Base-by-base conservation (phyloP, 495 filamentous ascomycete species). In the Penicillium lagena region DNA sequence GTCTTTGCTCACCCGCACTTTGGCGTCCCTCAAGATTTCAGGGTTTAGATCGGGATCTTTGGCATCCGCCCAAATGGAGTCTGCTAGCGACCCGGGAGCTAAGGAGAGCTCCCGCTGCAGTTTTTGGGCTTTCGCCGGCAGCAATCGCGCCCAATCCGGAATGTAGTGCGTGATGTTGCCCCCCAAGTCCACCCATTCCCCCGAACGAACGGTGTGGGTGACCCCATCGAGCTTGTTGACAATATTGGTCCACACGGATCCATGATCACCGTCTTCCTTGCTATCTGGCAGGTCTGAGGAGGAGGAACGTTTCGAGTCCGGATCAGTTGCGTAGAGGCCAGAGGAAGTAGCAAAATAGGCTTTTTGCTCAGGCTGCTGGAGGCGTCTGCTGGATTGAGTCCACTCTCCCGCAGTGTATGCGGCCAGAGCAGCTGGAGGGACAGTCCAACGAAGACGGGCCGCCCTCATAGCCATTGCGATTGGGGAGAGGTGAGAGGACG, bases 1-100 rank as follows among this genome's bases (percentile, higher is more conserved):
- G n/a, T 83, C 79, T 27, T 76, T 69, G 6, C 89, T 87, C 15
- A 96, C 78, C 36, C 93, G 82, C 1, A 98, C 93, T 36, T 62
- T 72, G 4, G 90, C 90, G 40, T 86, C 77, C 62, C 80, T 81
- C 29, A 78, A 63, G 47, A 97, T 90, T 59, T 98, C 91, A 0
- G 90, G 93, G 48, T 96, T 85, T 33, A 85, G 68, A 32, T 82
- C 73, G 1, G 88, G 80, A 56, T 96, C 87, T 33, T 85, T 82
- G 3, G 93, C 87, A 54, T 98, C 93, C 46, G 73, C 71, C 93
- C 93, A 97, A 35, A 98, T 93, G 38, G 95, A 87, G 44, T 90
- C 83, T 29, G 93, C 87, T 12, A 98, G 71, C 4, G 89, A 93
- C 5, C 88, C 90, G 3, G 88, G 86, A 1, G 81, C 76, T 77